Evolutionary conservation across 2,329 filamentous ascomycete genomes (phyloP).

Genomic region (Colletotrichum tamarilloi): DNA sequence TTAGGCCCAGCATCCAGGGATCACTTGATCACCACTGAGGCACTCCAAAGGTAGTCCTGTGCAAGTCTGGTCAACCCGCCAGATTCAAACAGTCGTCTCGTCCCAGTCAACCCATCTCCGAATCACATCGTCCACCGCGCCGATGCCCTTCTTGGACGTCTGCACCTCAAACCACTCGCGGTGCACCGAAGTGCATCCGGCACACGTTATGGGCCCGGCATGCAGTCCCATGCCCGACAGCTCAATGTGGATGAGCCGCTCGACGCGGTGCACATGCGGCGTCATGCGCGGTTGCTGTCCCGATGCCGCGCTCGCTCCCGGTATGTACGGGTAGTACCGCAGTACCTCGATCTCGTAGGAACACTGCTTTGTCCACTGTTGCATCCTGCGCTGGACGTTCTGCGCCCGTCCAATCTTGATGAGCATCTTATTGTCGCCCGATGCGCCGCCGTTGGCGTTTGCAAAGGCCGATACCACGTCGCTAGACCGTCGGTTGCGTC

Average conservation of each 20-base stretch:
- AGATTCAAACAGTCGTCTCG: conserved; percentile 53
- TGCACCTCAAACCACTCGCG: conserved; percentile 96
- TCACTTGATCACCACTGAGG: not conserved
- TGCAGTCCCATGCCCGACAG: conserved; percentile 72
- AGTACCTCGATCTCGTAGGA: conserved; percentile 89
- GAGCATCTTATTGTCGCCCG: conserved; percentile 68
- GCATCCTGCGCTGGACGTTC: conserved; percentile 91
- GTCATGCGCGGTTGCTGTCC: conserved; percentile 72
- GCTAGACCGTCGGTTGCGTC: conserved; percentile 59
- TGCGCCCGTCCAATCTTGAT: conserved; percentile 75
- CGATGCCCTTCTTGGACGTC: conserved; percentile 76
- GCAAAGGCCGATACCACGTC: conserved; percentile 67
- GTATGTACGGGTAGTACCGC: conserved; percentile 88
- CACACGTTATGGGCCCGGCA: conserved; percentile 69
- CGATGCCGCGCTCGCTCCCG: conserved; percentile 48
- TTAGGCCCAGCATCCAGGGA: not conserved
- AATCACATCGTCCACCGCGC: conserved; percentile 75
- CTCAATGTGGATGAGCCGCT: conserved; percentile 91
- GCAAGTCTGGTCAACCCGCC: not conserved
- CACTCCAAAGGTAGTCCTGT: not conserved
- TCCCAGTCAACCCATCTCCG: conserved; percentile 90
- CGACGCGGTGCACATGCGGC: conserved; percentile 87
- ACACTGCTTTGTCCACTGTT: conserved; percentile 94
- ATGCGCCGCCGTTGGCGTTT: conserved; percentile 40
- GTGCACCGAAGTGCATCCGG: conserved; percentile 85